Percentiles rank a stretch among this genome's conserved stretches.
Evolutionary conservation across 2,329 filamentous ascomycete species (phyloP).

Genomic region (Ophiosphaerella herpotricha): DNA sequence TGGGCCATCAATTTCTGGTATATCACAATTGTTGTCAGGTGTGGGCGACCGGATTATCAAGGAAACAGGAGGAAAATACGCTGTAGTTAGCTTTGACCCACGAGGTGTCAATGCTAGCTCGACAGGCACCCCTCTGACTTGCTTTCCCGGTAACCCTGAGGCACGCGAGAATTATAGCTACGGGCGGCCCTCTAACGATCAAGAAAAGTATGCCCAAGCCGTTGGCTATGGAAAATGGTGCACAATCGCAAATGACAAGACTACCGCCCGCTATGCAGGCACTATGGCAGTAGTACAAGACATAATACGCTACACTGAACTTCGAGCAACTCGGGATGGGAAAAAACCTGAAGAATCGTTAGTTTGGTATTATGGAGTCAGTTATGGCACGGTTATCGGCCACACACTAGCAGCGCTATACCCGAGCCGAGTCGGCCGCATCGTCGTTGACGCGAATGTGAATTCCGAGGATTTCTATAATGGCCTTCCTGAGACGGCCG

Average conservation of each 20-base stretch:
- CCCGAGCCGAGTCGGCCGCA: constrained; percentile 41
- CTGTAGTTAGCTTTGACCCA: constrained; percentile 38
- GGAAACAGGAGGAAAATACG: constrained; percentile 15
- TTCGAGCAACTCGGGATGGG: constrained; percentile 15
- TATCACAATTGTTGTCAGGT: constrained; percentile 20
- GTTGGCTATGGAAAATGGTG: constrained; percentile 5
- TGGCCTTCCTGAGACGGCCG: neutral
- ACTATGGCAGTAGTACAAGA: constrained; percentile 36
- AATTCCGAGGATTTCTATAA: constrained; percentile 25
- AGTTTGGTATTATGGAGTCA: constrained; percentile 47
- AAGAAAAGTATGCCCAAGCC: constrained; percentile 9
- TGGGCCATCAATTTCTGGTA: constrained; percentile 41
- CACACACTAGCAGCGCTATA: constrained; percentile 52
- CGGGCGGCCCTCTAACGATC: neutral
- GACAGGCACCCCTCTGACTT: constrained; percentile 10
- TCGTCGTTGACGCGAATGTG: constrained; percentile 51
- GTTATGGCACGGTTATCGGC: constrained; percentile 53
- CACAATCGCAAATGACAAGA: constrained; percentile 8
- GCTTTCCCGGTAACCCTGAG: constrained; percentile 21
- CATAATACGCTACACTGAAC: constrained; percentile 32
- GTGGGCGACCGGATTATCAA: constrained; percentile 6
- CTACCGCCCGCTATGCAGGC: constrained; percentile 7
- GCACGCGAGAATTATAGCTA: constrained; percentile 2
- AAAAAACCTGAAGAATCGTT: constrained; percentile 31
- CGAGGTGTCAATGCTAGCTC: constrained; percentile 29